Base-by-base conservation (phyloP, 306 rosid genomes). In the Inga oerstediana region DNA sequence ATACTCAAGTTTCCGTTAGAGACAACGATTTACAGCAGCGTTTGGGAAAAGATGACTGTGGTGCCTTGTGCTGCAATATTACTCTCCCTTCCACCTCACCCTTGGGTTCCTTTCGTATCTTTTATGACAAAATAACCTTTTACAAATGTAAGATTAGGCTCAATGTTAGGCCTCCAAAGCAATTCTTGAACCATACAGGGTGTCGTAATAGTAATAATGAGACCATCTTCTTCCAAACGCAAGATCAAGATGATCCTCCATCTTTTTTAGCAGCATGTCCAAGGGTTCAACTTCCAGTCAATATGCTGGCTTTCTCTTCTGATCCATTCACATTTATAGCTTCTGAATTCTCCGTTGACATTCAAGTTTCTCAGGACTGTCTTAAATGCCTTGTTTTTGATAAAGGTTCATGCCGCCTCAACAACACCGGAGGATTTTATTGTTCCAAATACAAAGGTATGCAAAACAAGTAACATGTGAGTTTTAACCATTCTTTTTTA, bases 401-500 rank as follows among this genome's bases (percentile, higher is more conserved):
- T 0, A 10, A 6, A 0, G 74, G 84, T 14, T 27, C 0, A 14
- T 84, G 90, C 19, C 72, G 19, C 8, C 75, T 41, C 39, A 17
- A 75, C 64, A 58, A 20, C 41, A 27, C 22, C 10, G 20, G 80
- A 0, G 48, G 3, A 44, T 44, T 44, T 44, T 22, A 71, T 44
- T 88, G 88, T 37, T 37, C 41, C 32, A 24, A 7, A 41, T 20
- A 22, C 30, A 8, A 0, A 82, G 88, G 90, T 87, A 83, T 62
- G 27, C 59, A 81, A 2, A 16, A 64, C 69, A 12, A 30, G 70
- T 22, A 20, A 3, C 16, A 3, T 22, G 15, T 61, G 15, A 61
- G 2, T 8, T 59, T 7, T 59, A 22, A 3, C 8, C 65, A 7
- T 20, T 19, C 30, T 4, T 2, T 59, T 22, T 59, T 8, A 58